Evolutionary conservation across 2,329 filamentous ascomycete genomes (phyloP), one percentile per base, ranked within the genome.

Genomic region (Colletotrichum sp.): DNA sequence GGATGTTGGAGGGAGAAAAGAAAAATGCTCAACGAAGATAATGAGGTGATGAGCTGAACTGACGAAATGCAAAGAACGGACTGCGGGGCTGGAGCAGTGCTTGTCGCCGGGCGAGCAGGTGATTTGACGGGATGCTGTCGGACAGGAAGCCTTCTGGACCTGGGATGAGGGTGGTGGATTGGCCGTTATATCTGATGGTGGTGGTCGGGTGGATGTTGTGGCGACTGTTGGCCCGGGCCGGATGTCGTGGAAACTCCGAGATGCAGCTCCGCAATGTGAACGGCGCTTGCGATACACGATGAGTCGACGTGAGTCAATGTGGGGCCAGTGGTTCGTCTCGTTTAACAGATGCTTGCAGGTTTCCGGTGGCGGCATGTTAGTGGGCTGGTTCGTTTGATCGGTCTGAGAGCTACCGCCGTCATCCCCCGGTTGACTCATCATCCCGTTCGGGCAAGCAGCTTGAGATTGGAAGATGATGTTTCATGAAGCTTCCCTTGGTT

Each of bases 21-120:
- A 57, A 74, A 61, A 55, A 48, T 74, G 76, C 71, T 72, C 65
- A 68, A 72, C 27, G 16, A 52, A 60, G 27, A 25, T 68, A 74
- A 52, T 52, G 44, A 75, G 71, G 63, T 78, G 60, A 60, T 75
- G 77, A 77, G 74, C 77, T 77, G 77, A 75, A 78, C 74, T 64
- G 71, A 32, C 48, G 61, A 66, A 77, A 71, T 66, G 73, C 67
- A 77, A 61, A 68, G 32, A 64, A 22, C 12, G 28, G 32, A 52
- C 65, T 76, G 73, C 72, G 19, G 30, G 63, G 57, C 25, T 28
- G 25, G 39, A 77, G 57, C 64, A 76, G 63, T 69, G 65, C 55
- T 75, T 71, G 72, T 39, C 59, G 67, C 44, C 6, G n/a, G 67
- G 66, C 25, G 57, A 75, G 72, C 66, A 30, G 60, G n/a, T 44